A percentile compares a stretch with the other conserved stretches of the same genome.
Evolutionary conservation across 768 basidiomycete genomes (phyloP).

Genomic region (Coprinellus aureogranulatus): DNA sequence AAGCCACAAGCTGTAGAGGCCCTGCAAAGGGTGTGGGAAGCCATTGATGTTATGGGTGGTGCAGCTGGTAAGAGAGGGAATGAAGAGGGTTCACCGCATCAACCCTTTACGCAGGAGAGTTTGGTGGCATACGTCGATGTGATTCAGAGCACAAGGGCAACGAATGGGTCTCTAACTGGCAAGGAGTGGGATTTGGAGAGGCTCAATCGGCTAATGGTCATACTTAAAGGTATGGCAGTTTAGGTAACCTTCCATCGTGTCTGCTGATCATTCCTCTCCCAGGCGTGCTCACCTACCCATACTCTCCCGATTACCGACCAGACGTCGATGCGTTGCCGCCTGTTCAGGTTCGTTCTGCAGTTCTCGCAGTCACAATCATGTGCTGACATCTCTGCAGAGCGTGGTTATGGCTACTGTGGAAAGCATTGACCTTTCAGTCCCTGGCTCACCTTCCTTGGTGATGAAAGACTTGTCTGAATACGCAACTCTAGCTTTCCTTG

Average conservation of each 20-base stretch:
- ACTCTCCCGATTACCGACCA: constrained; percentile 82
- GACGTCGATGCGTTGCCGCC: constrained; percentile 82
- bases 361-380: background rate
- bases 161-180: constrained; percentile 46
- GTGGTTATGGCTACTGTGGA: constrained; percentile 71
- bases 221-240: constrained; percentile 61
- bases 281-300: constrained; percentile 78
- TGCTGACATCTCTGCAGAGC: constrained; percentile 43
- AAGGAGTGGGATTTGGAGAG: constrained; percentile 67
- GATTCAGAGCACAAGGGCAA: constrained; percentile 55
- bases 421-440: constrained; percentile 59
- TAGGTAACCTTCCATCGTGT: background rate
- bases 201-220: constrained; percentile 65
- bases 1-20: constrained; percentile 43
- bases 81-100: constrained; percentile 22
- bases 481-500: constrained; percentile 81
- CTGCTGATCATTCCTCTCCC: constrained; percentile 4
- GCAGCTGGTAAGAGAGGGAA: constrained; percentile 27
- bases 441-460: constrained; percentile 67
- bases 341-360: constrained; percentile 57
- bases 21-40: constrained; percentile 67
- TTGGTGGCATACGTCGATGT: constrained; percentile 78
- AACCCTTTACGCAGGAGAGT: constrained; percentile 80
- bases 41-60: constrained; percentile 64
- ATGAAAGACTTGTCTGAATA: constrained; percentile 85